Evolutionary conservation across 257 asterid species (phyloP).

Genomic region (Forsythia suspensa): DNA sequence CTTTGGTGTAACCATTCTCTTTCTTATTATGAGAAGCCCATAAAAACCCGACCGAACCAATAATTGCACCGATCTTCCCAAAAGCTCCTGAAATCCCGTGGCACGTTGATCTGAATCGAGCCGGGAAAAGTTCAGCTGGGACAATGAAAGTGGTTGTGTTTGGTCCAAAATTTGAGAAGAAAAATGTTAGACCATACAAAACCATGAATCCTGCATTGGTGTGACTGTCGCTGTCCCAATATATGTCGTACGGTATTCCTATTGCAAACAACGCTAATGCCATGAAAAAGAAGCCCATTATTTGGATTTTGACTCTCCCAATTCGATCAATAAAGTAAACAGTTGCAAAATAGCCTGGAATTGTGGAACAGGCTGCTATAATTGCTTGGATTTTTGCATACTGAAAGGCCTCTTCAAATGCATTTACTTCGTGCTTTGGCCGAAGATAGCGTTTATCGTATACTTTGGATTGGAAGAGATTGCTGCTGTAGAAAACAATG

Average conservation of each 20-base stretch:
- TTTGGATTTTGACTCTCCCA: conserved; percentile 56
- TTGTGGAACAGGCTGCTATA: conserved; percentile 48
- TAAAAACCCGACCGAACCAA: conserved; percentile 47
- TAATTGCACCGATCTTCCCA: conserved; percentile 49
- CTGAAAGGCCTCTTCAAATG: conserved; percentile 44
- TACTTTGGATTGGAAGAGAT: conserved; percentile 47
- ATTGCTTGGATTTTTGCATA: conserved; percentile 52
- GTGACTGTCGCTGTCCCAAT: conserved; percentile 19
- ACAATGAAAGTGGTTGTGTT: conserved; percentile 58
- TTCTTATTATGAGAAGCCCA: conserved; percentile 35
- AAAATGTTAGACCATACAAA: conserved; percentile 45
- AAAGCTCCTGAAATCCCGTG: conserved; percentile 54
- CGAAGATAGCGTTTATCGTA: conserved; percentile 21
- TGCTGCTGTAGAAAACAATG: conserved; percentile 54
- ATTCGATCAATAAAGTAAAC: conserved; percentile 54
- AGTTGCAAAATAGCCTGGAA: conserved; percentile 60
- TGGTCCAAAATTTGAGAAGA: conserved; percentile 64
- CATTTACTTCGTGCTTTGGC: neutral
- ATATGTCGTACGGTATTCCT: conserved; percentile 38
- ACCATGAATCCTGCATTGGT: conserved; percentile 39
- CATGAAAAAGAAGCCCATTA: conserved; percentile 55
- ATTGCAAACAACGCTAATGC: conserved; percentile 37
- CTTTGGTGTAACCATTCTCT: conserved; percentile 17
- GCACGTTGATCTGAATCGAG: conserved; percentile 56
- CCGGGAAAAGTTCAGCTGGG: conserved; percentile 64